Conservation (phyloP, 768 basidiomycete species). For the Tylopilus subfusipes region DNA sequence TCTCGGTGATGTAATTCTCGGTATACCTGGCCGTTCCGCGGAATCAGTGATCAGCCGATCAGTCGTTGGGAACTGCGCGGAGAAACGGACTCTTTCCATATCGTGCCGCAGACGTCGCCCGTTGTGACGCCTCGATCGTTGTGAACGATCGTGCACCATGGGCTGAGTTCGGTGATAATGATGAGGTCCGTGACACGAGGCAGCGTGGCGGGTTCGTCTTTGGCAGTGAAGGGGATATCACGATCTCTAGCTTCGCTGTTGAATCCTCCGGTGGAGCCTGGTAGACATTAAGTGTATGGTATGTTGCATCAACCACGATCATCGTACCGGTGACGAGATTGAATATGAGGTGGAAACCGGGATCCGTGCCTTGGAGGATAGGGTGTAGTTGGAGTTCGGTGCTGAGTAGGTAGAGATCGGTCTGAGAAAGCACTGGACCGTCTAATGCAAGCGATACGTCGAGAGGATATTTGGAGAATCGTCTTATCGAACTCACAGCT, state of each 20-base stretch:
- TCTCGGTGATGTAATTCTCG: constrained; percentile 61
- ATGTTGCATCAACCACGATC: neutral
- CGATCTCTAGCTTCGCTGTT: constrained; percentile 57
- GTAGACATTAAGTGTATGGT: neutral
- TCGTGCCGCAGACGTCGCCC: constrained; percentile 64
- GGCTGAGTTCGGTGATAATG: constrained; percentile 57
- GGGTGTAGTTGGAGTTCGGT: constrained; percentile 71
- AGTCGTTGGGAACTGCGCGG: neutral
- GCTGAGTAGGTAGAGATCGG: constrained; percentile 75
- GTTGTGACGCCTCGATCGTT: constrained; percentile 74
- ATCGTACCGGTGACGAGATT: constrained; percentile 61
- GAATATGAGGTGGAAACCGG: constrained; percentile 63
- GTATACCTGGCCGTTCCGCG: constrained; percentile 50
- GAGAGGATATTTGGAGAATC: neutral
- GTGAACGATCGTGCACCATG: constrained; percentile 76
- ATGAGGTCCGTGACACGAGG: constrained; percentile 59
- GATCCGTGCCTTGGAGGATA: constrained; percentile 52
- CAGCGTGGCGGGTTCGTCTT: constrained; percentile 67
- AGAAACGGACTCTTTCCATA: constrained; percentile 70
- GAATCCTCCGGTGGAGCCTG: constrained; percentile 61
- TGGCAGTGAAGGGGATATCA: constrained; percentile 50
- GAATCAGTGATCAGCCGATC: constrained; percentile 11
- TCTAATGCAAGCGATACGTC: constrained; percentile 39
- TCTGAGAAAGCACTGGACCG: constrained; percentile 75
- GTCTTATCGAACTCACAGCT: constrained; percentile 30